Conservation (phyloP, 768 basidiomycete genomes). For the Collybia nuda region DNA sequence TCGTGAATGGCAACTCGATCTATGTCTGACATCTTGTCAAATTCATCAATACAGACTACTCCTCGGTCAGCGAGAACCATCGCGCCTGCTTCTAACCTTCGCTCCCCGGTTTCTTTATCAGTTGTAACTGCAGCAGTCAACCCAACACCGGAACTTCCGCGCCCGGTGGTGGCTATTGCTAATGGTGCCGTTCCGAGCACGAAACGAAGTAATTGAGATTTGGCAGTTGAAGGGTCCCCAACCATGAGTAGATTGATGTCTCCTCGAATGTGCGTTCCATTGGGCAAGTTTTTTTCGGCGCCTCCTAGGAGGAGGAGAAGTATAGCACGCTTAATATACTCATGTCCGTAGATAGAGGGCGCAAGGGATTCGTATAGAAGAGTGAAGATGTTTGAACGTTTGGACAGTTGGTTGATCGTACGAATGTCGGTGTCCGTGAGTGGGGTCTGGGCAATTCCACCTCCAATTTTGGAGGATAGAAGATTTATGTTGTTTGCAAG, state of each 20-base stretch:
- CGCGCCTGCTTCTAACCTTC: slow-evolving; percentile 95
- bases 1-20: slow-evolving; percentile 99
- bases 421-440: slow-evolving; percentile 94
- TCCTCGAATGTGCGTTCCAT: slow-evolving; percentile 98
- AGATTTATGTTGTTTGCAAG: slow-evolving; percentile 95
- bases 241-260: slow-evolving; percentile 99
- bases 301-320: slow-evolving; percentile 93
- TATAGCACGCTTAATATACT: slow-evolving; percentile 93
- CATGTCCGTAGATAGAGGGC: slow-evolving; percentile 95
- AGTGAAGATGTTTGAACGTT: slow-evolving; percentile 81
- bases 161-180: slow-evolving; percentile 97
- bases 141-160: slow-evolving; percentile 99
- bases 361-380: slow-evolving; percentile 94
- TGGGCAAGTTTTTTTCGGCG: slow-evolving; percentile 95
- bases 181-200: slow-evolving; percentile 94
- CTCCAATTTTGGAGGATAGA: slow-evolving; percentile 91
- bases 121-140: slow-evolving; percentile 98
- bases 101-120: slow-evolving; percentile 96
- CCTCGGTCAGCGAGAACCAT: slow-evolving; percentile 99
- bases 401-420: slow-evolving; percentile 90
- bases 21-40: slow-evolving; percentile 99
- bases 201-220: slow-evolving; percentile 94
- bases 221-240: slow-evolving; percentile 98
- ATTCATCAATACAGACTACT: slow-evolving; percentile 99
- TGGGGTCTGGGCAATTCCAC: slow-evolving; percentile 90